These are phyloP conservation scores for Dactylellina drechsleri DNA, from an alignment of 2,329 filamentous ascomycete species.

Conservation along the genomic window DNA sequence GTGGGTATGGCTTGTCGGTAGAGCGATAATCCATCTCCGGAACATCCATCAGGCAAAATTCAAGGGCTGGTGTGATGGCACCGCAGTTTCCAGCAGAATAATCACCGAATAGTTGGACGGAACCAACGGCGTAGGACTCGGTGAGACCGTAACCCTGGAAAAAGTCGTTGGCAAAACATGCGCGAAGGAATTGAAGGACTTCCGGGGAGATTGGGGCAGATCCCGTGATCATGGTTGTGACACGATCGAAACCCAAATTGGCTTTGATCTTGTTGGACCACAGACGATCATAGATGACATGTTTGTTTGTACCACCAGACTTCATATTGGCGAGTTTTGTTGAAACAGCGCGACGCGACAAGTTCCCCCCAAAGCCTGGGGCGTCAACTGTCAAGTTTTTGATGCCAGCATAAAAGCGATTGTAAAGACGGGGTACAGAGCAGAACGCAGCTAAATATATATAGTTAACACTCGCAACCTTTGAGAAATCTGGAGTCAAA, in stretches of 20 bases:
- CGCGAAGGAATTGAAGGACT: slow-evolving; percentile 86
- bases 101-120: slow-evolving; percentile 76
- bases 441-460: slow-evolving; percentile 69
- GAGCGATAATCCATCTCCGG: slow-evolving; percentile 94
- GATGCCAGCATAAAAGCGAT: slow-evolving; percentile 86
- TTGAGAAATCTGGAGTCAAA: background rate
- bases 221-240: slow-evolving; percentile 80
- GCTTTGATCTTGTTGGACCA: slow-evolving; percentile 88
- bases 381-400: slow-evolving; percentile 81
- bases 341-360: slow-evolving; percentile 81
- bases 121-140: slow-evolving; percentile 83
- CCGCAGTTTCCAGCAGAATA: slow-evolving; percentile 84
- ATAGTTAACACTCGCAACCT: background rate
- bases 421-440: slow-evolving; percentile 91
- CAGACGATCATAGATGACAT: slow-evolving; percentile 83
- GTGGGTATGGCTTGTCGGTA: slow-evolving; percentile 86
- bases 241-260: slow-evolving; percentile 82
- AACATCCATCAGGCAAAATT: slow-evolving; percentile 84
- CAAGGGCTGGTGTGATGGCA: slow-evolving; percentile 72
- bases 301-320: slow-evolving; percentile 80
- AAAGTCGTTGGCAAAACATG: slow-evolving; percentile 81
- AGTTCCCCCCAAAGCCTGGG: slow-evolving; percentile 79
- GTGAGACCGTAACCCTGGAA: slow-evolving; percentile 92
- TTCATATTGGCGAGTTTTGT: slow-evolving; percentile 83
- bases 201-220: slow-evolving; percentile 89